Evolutionary conservation across 2,329 filamentous ascomycete genomes (phyloP).

Genomic region (Ceratocystis ficicola): DNA sequence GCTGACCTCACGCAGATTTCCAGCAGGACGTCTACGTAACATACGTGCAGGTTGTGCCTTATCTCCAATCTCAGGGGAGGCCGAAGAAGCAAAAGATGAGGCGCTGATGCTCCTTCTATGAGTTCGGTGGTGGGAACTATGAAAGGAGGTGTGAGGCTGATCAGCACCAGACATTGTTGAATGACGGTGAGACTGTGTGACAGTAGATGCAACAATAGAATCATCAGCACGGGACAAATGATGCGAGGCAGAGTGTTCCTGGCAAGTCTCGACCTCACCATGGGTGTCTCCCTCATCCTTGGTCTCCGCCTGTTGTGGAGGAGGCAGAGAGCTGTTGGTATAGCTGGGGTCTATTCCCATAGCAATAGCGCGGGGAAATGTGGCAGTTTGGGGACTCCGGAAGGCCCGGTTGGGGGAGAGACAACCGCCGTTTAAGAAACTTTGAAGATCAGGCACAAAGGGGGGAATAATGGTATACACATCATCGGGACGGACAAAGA

Average conservation of each 20-base stretch:
- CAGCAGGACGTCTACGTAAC: slow-evolving; percentile 60
- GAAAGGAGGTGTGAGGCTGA: slow-evolving; percentile 47
- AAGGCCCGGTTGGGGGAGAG: slow-evolving; percentile 20
- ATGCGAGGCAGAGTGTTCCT: slow-evolving; percentile 12
- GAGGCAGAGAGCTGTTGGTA: neutral
- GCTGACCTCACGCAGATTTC: slow-evolving; percentile 56
- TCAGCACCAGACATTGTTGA: slow-evolving; percentile 28
- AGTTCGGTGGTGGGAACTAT: slow-evolving; percentile 43
- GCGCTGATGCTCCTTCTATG: slow-evolving; percentile 35
- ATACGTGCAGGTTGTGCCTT: slow-evolving; percentile 46
- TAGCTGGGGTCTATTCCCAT: neutral
- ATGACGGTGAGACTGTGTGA: slow-evolving; percentile 14
- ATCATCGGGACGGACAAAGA: slow-evolving; percentile 12
- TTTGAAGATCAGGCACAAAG: slow-evolving; percentile 37
- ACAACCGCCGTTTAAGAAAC: slow-evolving; percentile 19
- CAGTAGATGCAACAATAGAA: slow-evolving; percentile 17
- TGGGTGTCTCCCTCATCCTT: neutral
- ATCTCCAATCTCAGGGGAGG: slow-evolving; percentile 23
- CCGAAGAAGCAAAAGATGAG: slow-evolving; percentile 16
- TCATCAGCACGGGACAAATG: slow-evolving; percentile 10
- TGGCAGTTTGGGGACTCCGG: slow-evolving; percentile 17
- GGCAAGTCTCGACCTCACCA: neutral
- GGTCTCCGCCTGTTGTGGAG: neutral
- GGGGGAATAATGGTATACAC: slow-evolving; percentile 35
- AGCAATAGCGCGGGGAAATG: slow-evolving; percentile 15